Evolutionary conservation across 2,329 filamentous ascomycete genomes (phyloP).

Genomic region (Zasmidium citrigriseum): DNA sequence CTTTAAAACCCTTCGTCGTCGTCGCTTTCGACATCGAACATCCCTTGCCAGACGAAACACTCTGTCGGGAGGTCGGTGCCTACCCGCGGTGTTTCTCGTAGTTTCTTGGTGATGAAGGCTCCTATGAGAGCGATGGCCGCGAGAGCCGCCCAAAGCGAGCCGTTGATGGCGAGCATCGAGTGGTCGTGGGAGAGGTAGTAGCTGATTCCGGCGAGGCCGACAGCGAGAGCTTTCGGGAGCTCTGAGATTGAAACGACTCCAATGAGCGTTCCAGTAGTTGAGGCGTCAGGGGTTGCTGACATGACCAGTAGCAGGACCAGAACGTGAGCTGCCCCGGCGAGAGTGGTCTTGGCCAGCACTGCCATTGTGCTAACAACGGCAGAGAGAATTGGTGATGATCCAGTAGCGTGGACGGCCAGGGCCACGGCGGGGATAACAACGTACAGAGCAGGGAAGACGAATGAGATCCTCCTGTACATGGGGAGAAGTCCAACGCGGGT

Average conservation of each 20-base stretch:
- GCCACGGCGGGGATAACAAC: slow-evolving; percentile 42
- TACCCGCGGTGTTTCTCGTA: slow-evolving; percentile 47
- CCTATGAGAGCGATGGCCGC: slow-evolving; percentile 43
- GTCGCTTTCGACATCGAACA: slow-evolving; percentile 46
- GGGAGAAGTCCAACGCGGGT: slow-evolving; percentile 44
- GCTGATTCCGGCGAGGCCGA: slow-evolving; percentile 46
- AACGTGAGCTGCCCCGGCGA: slow-evolving; percentile 44
- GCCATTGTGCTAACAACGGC: slow-evolving; percentile 41
- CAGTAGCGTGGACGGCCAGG: slow-evolving; percentile 36
- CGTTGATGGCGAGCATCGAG: slow-evolving; percentile 46
- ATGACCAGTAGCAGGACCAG: slow-evolving; percentile 49
- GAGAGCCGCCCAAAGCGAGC: slow-evolving; percentile 47
- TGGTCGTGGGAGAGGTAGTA: slow-evolving; percentile 48
- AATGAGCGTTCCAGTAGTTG: slow-evolving; percentile 48
- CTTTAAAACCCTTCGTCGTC: slow-evolving; percentile 21
- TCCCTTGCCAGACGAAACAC: slow-evolving; percentile 48
- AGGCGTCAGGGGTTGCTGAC: slow-evolving; percentile 50
- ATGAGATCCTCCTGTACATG: slow-evolving; percentile 44
- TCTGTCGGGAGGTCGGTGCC: slow-evolving; percentile 45
- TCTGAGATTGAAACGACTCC: slow-evolving; percentile 51
- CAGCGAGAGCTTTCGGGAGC: slow-evolving; percentile 50
- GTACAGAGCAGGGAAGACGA: slow-evolving; percentile 44
- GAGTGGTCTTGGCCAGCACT: slow-evolving; percentile 46
- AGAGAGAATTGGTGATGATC: slow-evolving; percentile 32
- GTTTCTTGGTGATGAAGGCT: slow-evolving; percentile 46